These are phyloP conservation scores for Ogataea pignaliae DNA, from an alignment of 805 yeast species.

Conservation along the genomic window DNA sequence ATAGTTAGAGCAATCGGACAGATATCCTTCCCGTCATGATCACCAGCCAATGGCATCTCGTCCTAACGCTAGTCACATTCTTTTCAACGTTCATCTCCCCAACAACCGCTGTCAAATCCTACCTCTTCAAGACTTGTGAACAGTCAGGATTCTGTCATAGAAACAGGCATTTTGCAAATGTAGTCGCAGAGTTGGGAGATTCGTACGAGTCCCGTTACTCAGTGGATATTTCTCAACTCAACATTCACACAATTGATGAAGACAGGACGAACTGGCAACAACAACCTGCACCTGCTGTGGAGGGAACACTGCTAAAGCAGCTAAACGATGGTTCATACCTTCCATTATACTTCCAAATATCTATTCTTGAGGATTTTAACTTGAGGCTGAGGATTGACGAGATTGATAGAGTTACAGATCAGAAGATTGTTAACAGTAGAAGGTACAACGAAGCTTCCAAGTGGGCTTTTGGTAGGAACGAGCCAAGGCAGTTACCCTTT, in stretches of 20 bases:
- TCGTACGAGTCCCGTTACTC: slow-evolving; percentile 36
- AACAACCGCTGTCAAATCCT: slow-evolving; percentile 49
- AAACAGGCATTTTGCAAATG: slow-evolving; percentile 61
- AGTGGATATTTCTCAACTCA: slow-evolving; percentile 34
- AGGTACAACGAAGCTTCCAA: slow-evolving; percentile 58
- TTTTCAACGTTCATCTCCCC: slow-evolving; percentile 6
- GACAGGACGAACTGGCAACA: too few relatives aligned
- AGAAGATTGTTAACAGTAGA: slow-evolving; percentile 27
- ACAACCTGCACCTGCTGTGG: slow-evolving; percentile 37
- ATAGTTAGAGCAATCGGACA: too few relatives aligned
- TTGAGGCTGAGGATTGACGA: slow-evolving; percentile 70
- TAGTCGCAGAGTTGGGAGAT: slow-evolving; percentile 25
- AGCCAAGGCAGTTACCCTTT: slow-evolving; percentile 20
- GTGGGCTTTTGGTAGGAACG: slow-evolving; percentile 46
- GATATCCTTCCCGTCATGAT: too few relatives aligned
- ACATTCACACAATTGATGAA: slow-evolving; percentile 15
- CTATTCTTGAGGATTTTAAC: slow-evolving; percentile 50
- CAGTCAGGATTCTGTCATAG: slow-evolving; percentile 82
- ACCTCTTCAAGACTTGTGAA: slow-evolving; percentile 70
- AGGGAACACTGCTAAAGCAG: slow-evolving; percentile 45
- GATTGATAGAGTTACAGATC: slow-evolving; percentile 31
- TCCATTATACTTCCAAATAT: slow-evolving; percentile 52
- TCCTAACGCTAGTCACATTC: slow-evolving; percentile 1
- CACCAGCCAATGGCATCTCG: neutral
- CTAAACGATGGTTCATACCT: slow-evolving; percentile 36